These are phyloP conservation scores for Lentinula sp. DNA, from an alignment of 768 basidiomycete species.

Conservation along the genomic window DNA sequence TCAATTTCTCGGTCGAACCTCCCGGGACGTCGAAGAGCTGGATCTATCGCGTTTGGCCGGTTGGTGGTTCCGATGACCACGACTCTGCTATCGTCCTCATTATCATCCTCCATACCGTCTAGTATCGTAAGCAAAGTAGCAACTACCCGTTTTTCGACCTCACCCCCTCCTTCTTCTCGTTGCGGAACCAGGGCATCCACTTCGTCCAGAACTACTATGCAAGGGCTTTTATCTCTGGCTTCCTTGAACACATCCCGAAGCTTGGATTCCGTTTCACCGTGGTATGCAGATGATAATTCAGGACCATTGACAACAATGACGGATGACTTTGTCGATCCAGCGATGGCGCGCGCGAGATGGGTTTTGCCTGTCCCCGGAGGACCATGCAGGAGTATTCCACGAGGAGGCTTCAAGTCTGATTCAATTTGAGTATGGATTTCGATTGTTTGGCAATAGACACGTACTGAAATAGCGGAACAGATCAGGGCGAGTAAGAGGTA, in stretches of 20 bases:
- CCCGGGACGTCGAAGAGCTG: slow-evolving; percentile 83
- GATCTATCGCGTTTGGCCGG: slow-evolving; percentile 92
- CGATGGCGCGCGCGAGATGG: slow-evolving; percentile 90
- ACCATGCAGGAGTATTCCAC: slow-evolving; percentile 90
- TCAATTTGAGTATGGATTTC: background rate
- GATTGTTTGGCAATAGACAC: slow-evolving; percentile 10
- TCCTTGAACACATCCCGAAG: slow-evolving; percentile 86
- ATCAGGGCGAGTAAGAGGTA: slow-evolving; percentile 78
- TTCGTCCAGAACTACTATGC: slow-evolving; percentile 93
- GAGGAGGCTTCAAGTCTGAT: slow-evolving; percentile 86
- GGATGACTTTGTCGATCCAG: slow-evolving; percentile 76
- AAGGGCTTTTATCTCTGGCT: slow-evolving; percentile 77
- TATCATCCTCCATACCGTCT: slow-evolving; percentile 75
- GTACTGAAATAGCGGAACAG: slow-evolving; percentile 72
- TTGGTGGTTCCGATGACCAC: slow-evolving; percentile 97
- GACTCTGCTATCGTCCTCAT: slow-evolving; percentile 50
- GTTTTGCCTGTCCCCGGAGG: slow-evolving; percentile 99
- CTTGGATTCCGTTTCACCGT: slow-evolving; percentile 93
- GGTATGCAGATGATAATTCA: slow-evolving; percentile 91
- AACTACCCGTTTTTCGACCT: slow-evolving; percentile 94
- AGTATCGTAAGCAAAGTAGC: slow-evolving; percentile 91
- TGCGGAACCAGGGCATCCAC: slow-evolving; percentile 92
- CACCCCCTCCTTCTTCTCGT: slow-evolving; percentile 84
- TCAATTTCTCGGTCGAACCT: slow-evolving; percentile 66
- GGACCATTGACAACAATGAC: slow-evolving; percentile 96